Percentiles rank a stretch among this genome's conserved stretches.
Evolutionary conservation across 176 grass and related monocot genomes (phyloP).

Genomic region (Saccharum officinarum): DNA sequence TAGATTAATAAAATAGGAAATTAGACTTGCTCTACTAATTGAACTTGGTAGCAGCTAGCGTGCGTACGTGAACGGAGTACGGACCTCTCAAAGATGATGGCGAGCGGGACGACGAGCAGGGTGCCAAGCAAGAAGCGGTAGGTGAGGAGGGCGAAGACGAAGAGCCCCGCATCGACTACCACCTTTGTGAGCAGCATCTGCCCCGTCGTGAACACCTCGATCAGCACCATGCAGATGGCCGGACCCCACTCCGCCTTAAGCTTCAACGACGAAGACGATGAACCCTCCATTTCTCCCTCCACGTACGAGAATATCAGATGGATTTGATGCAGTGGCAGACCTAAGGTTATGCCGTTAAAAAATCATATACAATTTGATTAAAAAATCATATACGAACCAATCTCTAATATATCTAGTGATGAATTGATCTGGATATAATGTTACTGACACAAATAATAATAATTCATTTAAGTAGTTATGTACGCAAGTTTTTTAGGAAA

Average conservation of each 20-base stretch:
- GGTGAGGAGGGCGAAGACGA: slow-evolving; percentile 54
- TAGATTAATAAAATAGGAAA: too few relatives aligned
- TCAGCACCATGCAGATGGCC: slow-evolving; percentile 51
- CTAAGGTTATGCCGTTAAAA: background rate
- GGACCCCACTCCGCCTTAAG: slow-evolving; percentile 38
- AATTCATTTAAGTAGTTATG: too few relatives aligned
- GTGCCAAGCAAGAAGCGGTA: slow-evolving; percentile 40
- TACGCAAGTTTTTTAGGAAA: too few relatives aligned
- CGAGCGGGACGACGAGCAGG: slow-evolving; percentile 29
- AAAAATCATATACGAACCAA: too few relatives aligned
- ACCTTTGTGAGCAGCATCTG: slow-evolving; percentile 57
- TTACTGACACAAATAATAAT: too few relatives aligned
- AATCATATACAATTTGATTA: too few relatives aligned
- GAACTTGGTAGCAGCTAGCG: too few relatives aligned
- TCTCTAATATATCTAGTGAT: background rate
- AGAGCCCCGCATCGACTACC: slow-evolving; percentile 45
- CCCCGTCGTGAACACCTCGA: slow-evolving; percentile 54
- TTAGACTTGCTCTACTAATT: too few relatives aligned
- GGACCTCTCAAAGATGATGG: slow-evolving; percentile 37
- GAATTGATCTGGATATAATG: too few relatives aligned
- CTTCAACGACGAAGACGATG: background rate
- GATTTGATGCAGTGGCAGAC: background rate
- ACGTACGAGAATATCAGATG: background rate
- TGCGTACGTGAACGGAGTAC: background rate
- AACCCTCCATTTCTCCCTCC: background rate